Conservation (phyloP, 352 stramenopile species). For the Blastocystis sp. region DNA sequence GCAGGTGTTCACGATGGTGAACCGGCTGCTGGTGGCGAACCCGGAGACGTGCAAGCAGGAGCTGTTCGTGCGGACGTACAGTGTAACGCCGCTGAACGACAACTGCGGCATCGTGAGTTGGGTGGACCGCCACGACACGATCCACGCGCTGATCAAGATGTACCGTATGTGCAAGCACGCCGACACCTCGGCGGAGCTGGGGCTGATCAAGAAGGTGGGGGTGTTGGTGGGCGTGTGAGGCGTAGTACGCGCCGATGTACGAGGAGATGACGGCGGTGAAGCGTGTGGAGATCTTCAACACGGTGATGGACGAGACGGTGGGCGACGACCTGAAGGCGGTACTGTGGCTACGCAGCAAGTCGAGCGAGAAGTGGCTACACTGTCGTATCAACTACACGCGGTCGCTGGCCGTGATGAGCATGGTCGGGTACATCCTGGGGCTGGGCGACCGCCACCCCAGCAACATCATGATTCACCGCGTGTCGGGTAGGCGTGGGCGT, state of each 20-base stretch:
- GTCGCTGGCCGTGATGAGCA: constrained; percentile 95
- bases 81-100: constrained; percentile 93
- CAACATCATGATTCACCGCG: constrained; percentile 95
- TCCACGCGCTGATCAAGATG: constrained; percentile 92
- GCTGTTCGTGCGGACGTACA: constrained; percentile 90
- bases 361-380: constrained; percentile 96
- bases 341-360: constrained; percentile 95
- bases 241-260: constrained; percentile 82
- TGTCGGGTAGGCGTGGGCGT: not conserved
- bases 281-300: constrained; percentile 96
- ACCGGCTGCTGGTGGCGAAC: constrained; percentile 93
- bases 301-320: constrained; percentile 73
- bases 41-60: constrained; percentile 90
- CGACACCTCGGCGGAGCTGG: constrained; percentile 23
- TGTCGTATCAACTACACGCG: constrained; percentile 92
- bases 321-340: constrained; percentile 96
- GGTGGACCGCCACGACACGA: constrained; percentile 94
- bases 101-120: constrained; percentile 95
- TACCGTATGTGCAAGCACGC: constrained; percentile 79
- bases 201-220: constrained; percentile 47
- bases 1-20: constrained; percentile 98
- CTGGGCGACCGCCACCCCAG: constrained; percentile 97
- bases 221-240: not conserved
- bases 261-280: constrained; percentile 91
- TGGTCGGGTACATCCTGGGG: constrained; percentile 98